phyloP scores from a whole-genome alignment of 2,329 filamentous ascomycete genomes.

The Fusarium pilosicola region DNA sequence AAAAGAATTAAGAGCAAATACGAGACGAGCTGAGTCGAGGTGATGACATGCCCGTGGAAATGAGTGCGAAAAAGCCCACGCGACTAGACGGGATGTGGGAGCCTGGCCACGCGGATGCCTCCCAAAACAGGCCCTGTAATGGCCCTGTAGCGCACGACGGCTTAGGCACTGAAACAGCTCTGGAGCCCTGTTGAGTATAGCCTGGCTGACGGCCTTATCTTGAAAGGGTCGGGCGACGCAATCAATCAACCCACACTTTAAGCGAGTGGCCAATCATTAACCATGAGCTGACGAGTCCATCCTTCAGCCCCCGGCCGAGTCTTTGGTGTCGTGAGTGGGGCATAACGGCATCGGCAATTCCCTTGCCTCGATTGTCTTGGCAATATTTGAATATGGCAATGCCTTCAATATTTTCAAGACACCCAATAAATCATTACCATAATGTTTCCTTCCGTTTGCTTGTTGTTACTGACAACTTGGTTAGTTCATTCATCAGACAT shows the following conservation, averaged over 20 bases:
- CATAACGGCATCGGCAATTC: constrained; percentile 30
- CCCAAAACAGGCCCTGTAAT: constrained; percentile 14
- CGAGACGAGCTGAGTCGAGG: neutral
- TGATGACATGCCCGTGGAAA: constrained; percentile 16
- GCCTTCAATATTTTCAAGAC: neutral
- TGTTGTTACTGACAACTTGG: neutral
- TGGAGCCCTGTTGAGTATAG: constrained; percentile 18
- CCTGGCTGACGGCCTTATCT: constrained; percentile 9
- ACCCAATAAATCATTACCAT: neutral
- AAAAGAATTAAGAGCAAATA: neutral
- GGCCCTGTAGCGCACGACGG: constrained; percentile 5
- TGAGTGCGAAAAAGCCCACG: constrained; percentile 19
- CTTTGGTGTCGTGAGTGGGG: constrained; percentile 22
- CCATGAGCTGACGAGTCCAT: constrained; percentile 50
- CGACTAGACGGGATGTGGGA: constrained; percentile 33
- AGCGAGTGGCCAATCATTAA: constrained; percentile 43
- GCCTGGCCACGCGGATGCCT: constrained; percentile 24
- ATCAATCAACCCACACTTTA: constrained; percentile 28
- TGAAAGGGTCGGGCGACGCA: constrained; percentile 31
- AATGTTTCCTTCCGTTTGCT: neutral
- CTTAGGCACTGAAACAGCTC: constrained; percentile 15
- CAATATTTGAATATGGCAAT: constrained; percentile 6
- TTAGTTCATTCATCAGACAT: neutral
- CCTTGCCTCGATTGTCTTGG: constrained; percentile 25
- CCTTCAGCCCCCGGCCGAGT: constrained; percentile 29